Conservation (phyloP, 2,329 filamentous ascomycete species). For the Colletotrichum agaves region DNA sequence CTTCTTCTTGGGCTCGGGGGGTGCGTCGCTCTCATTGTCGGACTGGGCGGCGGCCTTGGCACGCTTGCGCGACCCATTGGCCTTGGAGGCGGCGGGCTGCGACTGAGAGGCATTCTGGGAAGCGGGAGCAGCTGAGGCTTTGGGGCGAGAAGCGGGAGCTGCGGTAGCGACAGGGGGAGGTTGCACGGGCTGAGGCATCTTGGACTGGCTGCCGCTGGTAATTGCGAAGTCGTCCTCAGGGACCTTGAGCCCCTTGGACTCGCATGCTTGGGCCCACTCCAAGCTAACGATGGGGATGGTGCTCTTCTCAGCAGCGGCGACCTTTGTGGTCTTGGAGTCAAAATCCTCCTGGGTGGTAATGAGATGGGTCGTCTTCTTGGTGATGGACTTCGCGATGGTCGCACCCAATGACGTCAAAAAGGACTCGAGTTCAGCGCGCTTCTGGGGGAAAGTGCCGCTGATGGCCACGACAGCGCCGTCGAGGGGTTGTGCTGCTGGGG, state of each 20-base stretch:
- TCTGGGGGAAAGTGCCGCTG: constrained; percentile 68
- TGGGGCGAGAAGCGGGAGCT: constrained; percentile 10
- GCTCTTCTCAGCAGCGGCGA: constrained; percentile 57
- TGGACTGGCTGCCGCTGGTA: constrained; percentile 17
- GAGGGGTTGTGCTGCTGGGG: constrained; percentile 48
- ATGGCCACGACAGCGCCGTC: constrained; percentile 63
- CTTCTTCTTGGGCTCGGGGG: constrained; percentile 46
- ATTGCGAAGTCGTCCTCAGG: constrained; percentile 46
- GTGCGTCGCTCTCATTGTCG: constrained; percentile 40
- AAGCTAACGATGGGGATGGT: constrained; percentile 66
- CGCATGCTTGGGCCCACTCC: constrained; percentile 71
- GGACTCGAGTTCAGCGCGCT: constrained; percentile 60
- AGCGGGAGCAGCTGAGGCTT: background rate
- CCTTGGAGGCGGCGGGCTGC: constrained; percentile 23
- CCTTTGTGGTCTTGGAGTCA: constrained; percentile 61
- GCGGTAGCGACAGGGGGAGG: constrained; percentile 10
- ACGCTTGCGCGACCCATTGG: constrained; percentile 33
- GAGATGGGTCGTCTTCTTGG: constrained; percentile 64
- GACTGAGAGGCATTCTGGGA: constrained; percentile 21
- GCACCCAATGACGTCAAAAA: constrained; percentile 62
- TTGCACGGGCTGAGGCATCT: constrained; percentile 5
- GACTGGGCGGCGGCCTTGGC: constrained; percentile 39
- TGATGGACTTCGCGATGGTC: constrained; percentile 57
- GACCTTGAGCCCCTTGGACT: constrained; percentile 52
- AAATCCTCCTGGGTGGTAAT: constrained; percentile 66